A percentile compares a stretch with the other conserved stretches of the same genome.
Conservation (phyloP, 805 yeast genomes). For the Cyberlindnera americana region DNA sequence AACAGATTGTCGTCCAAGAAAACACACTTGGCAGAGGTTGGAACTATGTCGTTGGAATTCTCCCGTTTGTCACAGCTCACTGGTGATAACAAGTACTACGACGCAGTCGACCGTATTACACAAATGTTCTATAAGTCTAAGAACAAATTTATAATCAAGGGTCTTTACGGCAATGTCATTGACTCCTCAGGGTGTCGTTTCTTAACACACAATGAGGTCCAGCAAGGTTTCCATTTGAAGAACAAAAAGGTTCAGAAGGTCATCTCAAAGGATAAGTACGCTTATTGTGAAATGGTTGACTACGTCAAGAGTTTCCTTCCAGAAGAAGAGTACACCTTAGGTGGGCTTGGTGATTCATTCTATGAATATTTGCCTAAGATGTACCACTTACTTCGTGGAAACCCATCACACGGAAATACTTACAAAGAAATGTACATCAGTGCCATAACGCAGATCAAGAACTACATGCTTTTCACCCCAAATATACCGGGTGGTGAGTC, state of each 20-base stretch:
- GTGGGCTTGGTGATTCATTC: constrained; percentile 43
- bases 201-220: constrained; percentile 28
- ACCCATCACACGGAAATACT: constrained; percentile 27
- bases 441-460: constrained; percentile 36
- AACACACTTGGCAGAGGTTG: constrained; percentile 43
- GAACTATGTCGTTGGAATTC: constrained; percentile 50
- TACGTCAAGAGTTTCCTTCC: constrained; percentile 16
- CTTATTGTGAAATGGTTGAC: constrained; percentile 33
- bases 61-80: constrained; percentile 50
- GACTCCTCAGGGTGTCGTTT: constrained; percentile 51
- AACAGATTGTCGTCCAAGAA: constrained; percentile 37
- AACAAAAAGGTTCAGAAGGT: constrained; percentile 36
- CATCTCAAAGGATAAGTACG: constrained; percentile 29
- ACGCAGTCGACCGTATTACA: constrained; percentile 45
- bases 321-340: constrained; percentile 31
- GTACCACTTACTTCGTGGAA: constrained; percentile 39
- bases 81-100: constrained; percentile 43
- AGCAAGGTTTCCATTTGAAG: constrained; percentile 32
- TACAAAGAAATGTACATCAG: constrained; percentile 33
- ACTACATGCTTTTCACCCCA: constrained; percentile 44
- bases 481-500: constrained; percentile 38
- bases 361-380: constrained; percentile 50
- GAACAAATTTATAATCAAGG: constrained; percentile 35
- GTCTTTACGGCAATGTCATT: constrained; percentile 40
- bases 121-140: constrained; percentile 34